A percentile compares a stretch with the other conserved stretches of the same genome.
These are phyloP conservation scores for Aspergillus sp. DNA, from an alignment of 2,329 filamentous ascomycete genomes.

Conservation along the genomic window DNA sequence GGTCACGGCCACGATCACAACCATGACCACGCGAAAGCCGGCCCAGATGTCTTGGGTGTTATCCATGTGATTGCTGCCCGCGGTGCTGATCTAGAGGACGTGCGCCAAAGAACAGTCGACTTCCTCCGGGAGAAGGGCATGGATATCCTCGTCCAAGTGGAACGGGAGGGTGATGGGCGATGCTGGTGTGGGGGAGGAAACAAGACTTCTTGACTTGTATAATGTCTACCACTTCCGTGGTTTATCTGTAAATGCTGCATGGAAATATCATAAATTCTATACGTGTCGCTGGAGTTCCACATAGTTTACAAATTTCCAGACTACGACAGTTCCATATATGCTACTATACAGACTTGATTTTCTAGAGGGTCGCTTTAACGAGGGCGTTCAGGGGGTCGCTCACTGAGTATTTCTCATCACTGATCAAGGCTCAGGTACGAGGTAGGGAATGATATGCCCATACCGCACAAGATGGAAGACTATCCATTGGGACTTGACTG, in stretches of 20 bases:
- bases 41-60: conserved; percentile 65
- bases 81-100: conserved; percentile 75
- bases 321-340: no score
- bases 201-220: conserved; percentile 20
- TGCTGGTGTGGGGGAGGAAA: conserved; percentile 62
- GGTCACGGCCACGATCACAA: conserved; percentile 19
- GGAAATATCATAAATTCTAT: not conserved
- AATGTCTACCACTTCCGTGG: not conserved
- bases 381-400: no score
- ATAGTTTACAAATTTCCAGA: no score
- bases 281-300: no score
- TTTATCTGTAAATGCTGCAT: not conserved
- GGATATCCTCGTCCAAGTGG: conserved; percentile 83
- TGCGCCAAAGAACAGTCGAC: conserved; percentile 70
- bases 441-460: no score
- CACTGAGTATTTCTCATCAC: no score
- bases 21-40: conserved; percentile 17
- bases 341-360: no score
- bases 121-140: conserved; percentile 72
- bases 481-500: no score
- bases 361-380: no score
- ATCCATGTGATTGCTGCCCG: conserved; percentile 80
- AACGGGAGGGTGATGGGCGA: conserved; percentile 71
- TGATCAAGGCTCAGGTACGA: no score
- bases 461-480: no score